Base-by-base conservation (phyloP, 768 basidiomycete species). In the Lactifluus echinatus region DNA sequence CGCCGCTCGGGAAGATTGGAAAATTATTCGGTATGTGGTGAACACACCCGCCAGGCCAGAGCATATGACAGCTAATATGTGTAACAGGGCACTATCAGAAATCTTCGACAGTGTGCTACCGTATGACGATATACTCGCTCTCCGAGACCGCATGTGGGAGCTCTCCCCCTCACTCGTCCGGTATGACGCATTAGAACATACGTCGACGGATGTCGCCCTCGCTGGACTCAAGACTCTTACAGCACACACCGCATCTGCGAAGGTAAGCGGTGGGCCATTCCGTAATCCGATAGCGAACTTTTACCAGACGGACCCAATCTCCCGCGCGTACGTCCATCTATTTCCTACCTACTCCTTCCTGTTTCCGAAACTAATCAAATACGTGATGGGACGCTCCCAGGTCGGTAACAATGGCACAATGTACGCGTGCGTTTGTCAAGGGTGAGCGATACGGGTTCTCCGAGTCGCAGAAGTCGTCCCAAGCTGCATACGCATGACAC, bases 111-210 rank as follows among this genome's bases (percentile, higher is more conserved):
- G 71, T 0, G 84, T 89, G 17, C 69, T 98, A 50, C 91, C 93
- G 0, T 99, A 99, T 67, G 93, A 96, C 64, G 89, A 93, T 64
- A 79, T 89, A 12, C 73, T 93, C 6, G 75, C 77, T 45, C 74
- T 99, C 44, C 82, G 94, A 36, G 93, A 97, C 66, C 82, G 96
- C 34, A 82, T 98, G 81, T 97, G 95, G 95, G 93, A 95, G 68
- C 84, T 99, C 62, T 89, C 91, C 21, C 96, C 96, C 1, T 78
- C 90, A 2, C 75, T 97, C 26, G 83, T 95, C 36, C 79, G 92
- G 61, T 93, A 94, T 67, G 93, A 94, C 64, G 73, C 75, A 43
- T 76, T 83, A 14, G 96, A 98, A 73, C 74, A 71, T 23, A 90
- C 88, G 1, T 92, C 90, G 2, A 61, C 71, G 1, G 88, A 88